Evolutionary conservation across 805 yeast genomes (phyloP).

Genomic region (Maudiozyma pseudohumilis): DNA sequence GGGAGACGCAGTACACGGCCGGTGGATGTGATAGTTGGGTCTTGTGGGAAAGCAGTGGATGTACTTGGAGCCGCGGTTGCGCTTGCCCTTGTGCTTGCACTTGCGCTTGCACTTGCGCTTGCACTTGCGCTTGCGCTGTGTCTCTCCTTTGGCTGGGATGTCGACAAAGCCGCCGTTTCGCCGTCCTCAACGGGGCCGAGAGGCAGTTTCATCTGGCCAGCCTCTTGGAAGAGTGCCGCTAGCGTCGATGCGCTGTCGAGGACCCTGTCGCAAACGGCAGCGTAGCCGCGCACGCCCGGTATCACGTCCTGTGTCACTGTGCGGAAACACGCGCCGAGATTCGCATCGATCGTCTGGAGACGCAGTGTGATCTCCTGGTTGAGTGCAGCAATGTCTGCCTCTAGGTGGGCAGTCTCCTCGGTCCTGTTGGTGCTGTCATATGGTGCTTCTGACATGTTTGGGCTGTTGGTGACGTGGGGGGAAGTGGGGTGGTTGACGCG

Average conservation of each 20-base stretch:
- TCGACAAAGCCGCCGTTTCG: neutral
- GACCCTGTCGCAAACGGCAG: conserved; percentile 45
- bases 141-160: neutral
- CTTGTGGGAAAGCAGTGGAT: conserved; percentile 17
- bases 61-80: neutral
- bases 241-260: conserved; percentile 65
- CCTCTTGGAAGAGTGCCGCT: conserved; percentile 67
- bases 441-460: neutral
- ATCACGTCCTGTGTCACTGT: conserved; percentile 57
- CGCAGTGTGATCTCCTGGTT: conserved; percentile 74
- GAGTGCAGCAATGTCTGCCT: conserved; percentile 44
- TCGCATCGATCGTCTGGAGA: conserved; percentile 69
- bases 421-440: neutral
- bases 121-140: too few relatives aligned
- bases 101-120: neutral
- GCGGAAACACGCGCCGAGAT: conserved; percentile 57
- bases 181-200: neutral
- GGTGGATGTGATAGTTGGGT: conserved; percentile 18
- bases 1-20: conserved; percentile 21
- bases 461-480: too few relatives aligned
- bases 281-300: conserved; percentile 57
- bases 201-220: conserved; percentile 52
- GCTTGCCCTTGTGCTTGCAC: neutral
- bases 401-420: conserved; percentile 2
- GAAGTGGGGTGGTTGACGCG: too few relatives aligned